These are phyloP conservation scores for Candida sonorensis DNA, from an alignment of 805 yeast genomes.

Conservation along the genomic window DNA sequence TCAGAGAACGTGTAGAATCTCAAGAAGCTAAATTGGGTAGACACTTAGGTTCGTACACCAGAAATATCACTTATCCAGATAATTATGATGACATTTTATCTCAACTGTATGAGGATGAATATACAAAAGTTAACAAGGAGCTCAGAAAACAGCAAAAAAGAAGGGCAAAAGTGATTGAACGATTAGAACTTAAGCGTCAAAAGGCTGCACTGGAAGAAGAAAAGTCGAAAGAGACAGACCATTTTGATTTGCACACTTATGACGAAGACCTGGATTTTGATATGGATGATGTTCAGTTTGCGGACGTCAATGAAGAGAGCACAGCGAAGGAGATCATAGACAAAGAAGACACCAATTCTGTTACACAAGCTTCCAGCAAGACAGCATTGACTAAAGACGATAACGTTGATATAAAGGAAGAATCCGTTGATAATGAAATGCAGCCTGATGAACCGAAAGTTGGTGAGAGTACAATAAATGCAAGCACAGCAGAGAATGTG, in stretches of 20 bases:
- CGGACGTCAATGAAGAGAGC: conserved; percentile 6
- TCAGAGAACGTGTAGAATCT: conserved; percentile 24
- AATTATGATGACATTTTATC: conserved; percentile 14
- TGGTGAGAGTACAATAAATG: too few relatives aligned
- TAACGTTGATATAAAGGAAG: neutral
- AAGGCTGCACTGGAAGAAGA: conserved; percentile 17
- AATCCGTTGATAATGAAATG: neutral
- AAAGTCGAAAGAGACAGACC: conserved; percentile 13
- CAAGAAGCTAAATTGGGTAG: conserved; percentile 27
- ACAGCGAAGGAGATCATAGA: too few relatives aligned
- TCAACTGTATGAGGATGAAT: conserved; percentile 14
- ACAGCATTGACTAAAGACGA: neutral
- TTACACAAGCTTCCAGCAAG: too few relatives aligned
- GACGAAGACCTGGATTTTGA: conserved; percentile 27
- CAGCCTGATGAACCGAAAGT: too few relatives aligned
- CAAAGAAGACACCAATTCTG: too few relatives aligned
- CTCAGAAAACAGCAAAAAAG: conserved; percentile 28
- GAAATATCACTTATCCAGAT: conserved; percentile 16
- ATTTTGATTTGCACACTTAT: conserved; percentile 14
- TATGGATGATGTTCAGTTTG: conserved; percentile 20
- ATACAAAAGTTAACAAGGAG: conserved; percentile 16
- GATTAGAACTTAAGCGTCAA: conserved; percentile 24
- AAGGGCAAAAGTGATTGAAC: conserved; percentile 21
- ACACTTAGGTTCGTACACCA: conserved; percentile 26
- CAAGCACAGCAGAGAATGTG: too few relatives aligned